Evolutionary conservation across 169 alveolate species (phyloP).

Genomic region (Pseudocohnilembus persalinus): DNA sequence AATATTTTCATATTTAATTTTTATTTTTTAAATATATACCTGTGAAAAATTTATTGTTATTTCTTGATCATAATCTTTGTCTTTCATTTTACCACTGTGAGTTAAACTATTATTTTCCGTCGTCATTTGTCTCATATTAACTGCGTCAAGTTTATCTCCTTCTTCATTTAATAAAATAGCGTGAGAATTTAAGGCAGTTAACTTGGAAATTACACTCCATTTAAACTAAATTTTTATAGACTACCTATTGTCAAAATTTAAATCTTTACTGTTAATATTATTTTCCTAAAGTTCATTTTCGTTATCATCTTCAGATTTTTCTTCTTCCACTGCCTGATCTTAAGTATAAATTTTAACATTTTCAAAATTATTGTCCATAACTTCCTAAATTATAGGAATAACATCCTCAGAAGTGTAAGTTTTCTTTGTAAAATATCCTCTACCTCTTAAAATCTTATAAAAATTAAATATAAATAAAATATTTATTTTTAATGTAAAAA

Average conservation of each 20-base stretch:
- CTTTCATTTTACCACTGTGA: background rate
- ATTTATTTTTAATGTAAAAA: background rate
- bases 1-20: too few species aligned
- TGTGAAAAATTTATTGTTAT: background rate
- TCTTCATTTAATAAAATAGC: background rate
- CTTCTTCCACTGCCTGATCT: background rate
- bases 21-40: too few species aligned
- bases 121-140: background rate
- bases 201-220: background rate
- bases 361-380: background rate
- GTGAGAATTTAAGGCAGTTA: background rate
- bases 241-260: background rate
- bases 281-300: too few species aligned
- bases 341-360: background rate
- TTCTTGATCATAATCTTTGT: background rate
- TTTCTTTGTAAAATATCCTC: background rate
- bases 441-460: background rate
- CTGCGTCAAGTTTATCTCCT: background rate
- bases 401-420: background rate
- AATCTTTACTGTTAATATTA: background rate
- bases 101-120: background rate
- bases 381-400: background rate
- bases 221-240: too few species aligned
- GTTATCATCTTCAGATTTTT: background rate
- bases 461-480: too few species aligned